A percentile compares a stretch with the other conserved stretches of the same genome.
Evolutionary conservation across 768 basidiomycete genomes (phyloP).

Genomic region (Boletus rubroflammeus): DNA sequence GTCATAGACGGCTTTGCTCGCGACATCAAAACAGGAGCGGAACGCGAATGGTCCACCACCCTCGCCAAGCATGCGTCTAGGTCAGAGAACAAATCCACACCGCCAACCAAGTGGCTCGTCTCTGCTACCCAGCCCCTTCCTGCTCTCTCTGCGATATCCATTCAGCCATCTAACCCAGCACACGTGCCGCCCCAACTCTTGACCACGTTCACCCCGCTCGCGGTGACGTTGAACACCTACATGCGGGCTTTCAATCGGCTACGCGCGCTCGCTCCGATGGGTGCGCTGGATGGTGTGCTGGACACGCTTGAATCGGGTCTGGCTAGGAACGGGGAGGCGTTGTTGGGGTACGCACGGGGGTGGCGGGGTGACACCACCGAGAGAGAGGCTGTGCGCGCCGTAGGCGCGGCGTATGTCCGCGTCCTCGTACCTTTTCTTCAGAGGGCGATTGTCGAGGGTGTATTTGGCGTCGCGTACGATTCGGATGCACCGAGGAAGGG

Average conservation of each 20-base stretch:
- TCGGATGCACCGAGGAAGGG: neutral
- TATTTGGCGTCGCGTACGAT: conserved; percentile 48
- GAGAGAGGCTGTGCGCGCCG: conserved; percentile 41
- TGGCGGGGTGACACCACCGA: conserved; percentile 35
- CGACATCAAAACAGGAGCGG: conserved; percentile 34
- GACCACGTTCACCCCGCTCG: conserved; percentile 72
- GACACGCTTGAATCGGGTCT: conserved; percentile 51
- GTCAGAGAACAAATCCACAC: conserved; percentile 13
- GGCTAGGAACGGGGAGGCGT: conserved; percentile 38
- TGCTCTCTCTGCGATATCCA: conserved; percentile 20
- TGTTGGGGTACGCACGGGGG: conserved; percentile 45
- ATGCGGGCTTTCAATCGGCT: conserved; percentile 75
- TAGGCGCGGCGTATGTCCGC: conserved; percentile 54
- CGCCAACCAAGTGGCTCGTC: conserved; percentile 54
- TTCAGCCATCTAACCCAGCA: conserved; percentile 33
- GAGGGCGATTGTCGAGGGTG: conserved; percentile 69
- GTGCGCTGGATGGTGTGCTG: conserved; percentile 49
- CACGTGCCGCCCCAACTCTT: conserved; percentile 72
- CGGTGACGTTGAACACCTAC: conserved; percentile 66
- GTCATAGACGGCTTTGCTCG: conserved; percentile 53
- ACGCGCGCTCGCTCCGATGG: conserved; percentile 72
- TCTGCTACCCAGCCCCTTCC: conserved; percentile 34
- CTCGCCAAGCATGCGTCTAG: conserved; percentile 22
- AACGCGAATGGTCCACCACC: conserved; percentile 34
- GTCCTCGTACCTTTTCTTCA: conserved; percentile 69